phyloP scores from a whole-genome alignment of 192 early-diverging fungal genomes.

The Coemansia asiatica region DNA sequence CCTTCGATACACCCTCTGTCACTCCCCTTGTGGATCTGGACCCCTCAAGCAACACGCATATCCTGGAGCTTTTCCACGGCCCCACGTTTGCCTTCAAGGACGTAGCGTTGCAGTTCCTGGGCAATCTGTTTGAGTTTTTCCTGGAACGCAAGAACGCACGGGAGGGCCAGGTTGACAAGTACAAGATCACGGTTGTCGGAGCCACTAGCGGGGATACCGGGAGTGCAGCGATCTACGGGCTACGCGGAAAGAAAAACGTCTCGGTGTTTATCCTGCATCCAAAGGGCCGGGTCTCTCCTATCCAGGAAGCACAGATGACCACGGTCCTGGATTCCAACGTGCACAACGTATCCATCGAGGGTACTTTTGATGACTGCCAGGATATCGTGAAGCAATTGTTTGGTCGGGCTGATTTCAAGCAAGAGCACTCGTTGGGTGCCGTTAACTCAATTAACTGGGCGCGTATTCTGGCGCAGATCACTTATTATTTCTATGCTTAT shows the following conservation, averaged over 20 bases:
- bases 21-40: constrained; percentile 70
- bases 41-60: constrained; percentile 19
- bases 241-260: constrained; percentile 90
- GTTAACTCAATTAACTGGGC: constrained; percentile 99
- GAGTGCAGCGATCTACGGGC: constrained; percentile 96
- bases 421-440: constrained; percentile 79
- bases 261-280: constrained; percentile 94
- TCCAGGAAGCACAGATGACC: constrained; percentile 99
- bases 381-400: constrained; percentile 93
- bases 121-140: constrained; percentile 98
- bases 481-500: constrained; percentile 95
- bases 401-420: constrained; percentile 71
- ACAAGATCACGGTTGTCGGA: constrained; percentile 85
- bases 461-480: constrained; percentile 91
- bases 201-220: constrained; percentile 98
- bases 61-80: constrained; percentile 94
- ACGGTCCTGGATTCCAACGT: constrained; percentile 91
- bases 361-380: constrained; percentile 98
- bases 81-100: constrained; percentile 99
- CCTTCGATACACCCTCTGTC: constrained; percentile 73
- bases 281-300: constrained; percentile 81
- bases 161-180: constrained; percentile 12
- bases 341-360: constrained; percentile 87
- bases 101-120: constrained; percentile 93
- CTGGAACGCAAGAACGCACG: constrained; percentile 69